Evolutionary conservation across 345 rosid genomes (phyloP), one percentile per base, ranked within the genome.

Genomic region (Bruguiera gymnorhiza): DNA sequence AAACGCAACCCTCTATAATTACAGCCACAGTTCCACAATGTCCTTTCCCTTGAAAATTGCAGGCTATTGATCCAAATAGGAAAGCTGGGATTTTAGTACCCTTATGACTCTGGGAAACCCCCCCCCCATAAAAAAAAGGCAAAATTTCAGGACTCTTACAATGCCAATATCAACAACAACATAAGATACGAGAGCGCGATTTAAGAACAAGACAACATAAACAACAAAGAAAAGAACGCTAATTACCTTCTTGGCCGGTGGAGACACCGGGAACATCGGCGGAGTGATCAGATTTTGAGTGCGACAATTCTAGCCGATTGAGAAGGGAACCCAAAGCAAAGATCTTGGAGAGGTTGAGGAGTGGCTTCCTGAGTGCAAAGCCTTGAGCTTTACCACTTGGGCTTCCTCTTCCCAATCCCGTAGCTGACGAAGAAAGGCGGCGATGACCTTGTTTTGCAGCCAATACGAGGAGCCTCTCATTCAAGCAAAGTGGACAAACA

Each of bases 201-300:
- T 39, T 39, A 23, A 68, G 60, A 34, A 43, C 34, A 36, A 56
- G 37, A 30, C 5, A 24, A 8, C 23, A 23, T 16, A 27, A 58
- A 23, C 52, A 48, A 68, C 8, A 27, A 18, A 26, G 8, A 36
- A 54, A 24, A 1, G 24, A 15, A 11, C 48, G 29, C 63, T 27
- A n/a, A 0, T 19, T 83, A 95, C 99, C 99, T 90, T 95, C 99
- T 68, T 82, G 91, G 69, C 87, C 88, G 48, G 88, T 75, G 72
- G 88, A 82, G 74, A 80, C 85, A 67, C 87, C 93, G 23, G 69
- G 75, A 58, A 72, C 60, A 64, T 80, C 74, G 53, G 67, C 75
- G 63, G 80, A 71, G 62, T 69, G 60, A 71, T 76, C 81, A 6
- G 90, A 79, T 66, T 83, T 95, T 68, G 83, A 80, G 65, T 84